Evolutionary conservation across 2,329 filamentous ascomycete species (phyloP).

Genomic region (Anthostomella pinea): DNA sequence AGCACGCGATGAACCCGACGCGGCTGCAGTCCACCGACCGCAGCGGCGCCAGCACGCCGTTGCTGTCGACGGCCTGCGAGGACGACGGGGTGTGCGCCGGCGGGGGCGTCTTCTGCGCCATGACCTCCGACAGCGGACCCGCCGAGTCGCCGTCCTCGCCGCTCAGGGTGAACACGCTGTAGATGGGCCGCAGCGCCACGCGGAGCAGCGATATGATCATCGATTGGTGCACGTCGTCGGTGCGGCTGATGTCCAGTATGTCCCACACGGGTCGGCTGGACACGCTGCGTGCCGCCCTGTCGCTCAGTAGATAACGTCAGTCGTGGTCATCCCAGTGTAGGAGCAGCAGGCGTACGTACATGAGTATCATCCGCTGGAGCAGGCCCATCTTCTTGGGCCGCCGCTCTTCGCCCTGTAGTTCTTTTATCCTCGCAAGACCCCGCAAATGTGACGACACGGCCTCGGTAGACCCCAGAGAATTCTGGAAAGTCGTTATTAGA

Average conservation of each 20-base stretch:
- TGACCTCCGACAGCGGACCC: conserved; percentile 26
- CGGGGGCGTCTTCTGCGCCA: conserved; percentile 25
- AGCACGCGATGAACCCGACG: conserved; percentile 45
- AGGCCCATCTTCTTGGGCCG: conserved; percentile 31
- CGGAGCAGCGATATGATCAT: conserved; percentile 44
- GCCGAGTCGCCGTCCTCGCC: conserved; percentile 21
- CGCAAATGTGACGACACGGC: conserved; percentile 42
- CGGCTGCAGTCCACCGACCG: conserved; percentile 37
- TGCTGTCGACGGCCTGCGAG: conserved; percentile 4
- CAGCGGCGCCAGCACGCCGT: conserved; percentile 15
- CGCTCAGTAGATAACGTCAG: conserved; percentile 16
- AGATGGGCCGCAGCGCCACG: conserved; percentile 41
- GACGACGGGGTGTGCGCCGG: background rate
- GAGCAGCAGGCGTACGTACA: conserved; percentile 28
- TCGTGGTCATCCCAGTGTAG: conserved; percentile 4
- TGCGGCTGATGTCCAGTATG: conserved; percentile 36
- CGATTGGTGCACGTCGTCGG: conserved; percentile 42
- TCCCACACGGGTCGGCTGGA: conserved; percentile 37
- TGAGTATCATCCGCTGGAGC: conserved; percentile 42
- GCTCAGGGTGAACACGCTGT: conserved; percentile 28
- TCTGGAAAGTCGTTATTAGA: conserved; percentile 31
- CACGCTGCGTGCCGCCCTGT: conserved; percentile 40
- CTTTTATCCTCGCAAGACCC: conserved; percentile 36
- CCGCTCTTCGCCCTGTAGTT: conserved; percentile 28
- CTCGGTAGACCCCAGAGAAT: conserved; percentile 41